phyloP scores from a whole-genome alignment of 2,329 filamentous ascomycete species.

The Drechslerella coelobrocha region DNA sequence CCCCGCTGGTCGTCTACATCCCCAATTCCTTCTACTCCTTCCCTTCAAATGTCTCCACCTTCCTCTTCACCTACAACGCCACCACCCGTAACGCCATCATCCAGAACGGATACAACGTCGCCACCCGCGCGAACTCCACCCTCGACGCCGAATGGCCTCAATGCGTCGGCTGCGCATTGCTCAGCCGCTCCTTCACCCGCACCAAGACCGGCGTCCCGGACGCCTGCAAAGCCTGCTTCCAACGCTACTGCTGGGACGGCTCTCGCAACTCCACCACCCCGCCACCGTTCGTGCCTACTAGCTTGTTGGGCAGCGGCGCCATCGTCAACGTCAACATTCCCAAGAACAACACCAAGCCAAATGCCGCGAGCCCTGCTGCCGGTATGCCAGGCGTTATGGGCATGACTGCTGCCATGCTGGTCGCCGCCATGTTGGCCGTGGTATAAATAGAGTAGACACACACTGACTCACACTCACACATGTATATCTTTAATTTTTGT shows the following conservation, averaged over 20 bases:
- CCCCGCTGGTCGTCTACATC: constrained; percentile 82
- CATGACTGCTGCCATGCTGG: too few species aligned
- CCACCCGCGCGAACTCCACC: constrained; percentile 81
- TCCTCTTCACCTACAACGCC: constrained; percentile 69
- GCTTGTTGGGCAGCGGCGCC: constrained; percentile 25
- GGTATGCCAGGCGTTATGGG: too few species aligned
- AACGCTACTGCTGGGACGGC: constrained; percentile 92
- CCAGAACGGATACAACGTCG: constrained; percentile 82
- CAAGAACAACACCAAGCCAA: background rate
- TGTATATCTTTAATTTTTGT: too few species aligned
- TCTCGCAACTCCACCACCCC: constrained; percentile 61
- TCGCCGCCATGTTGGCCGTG: too few species aligned
- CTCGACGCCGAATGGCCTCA: constrained; percentile 75
- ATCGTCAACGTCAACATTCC: background rate
- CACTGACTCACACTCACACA: too few species aligned
- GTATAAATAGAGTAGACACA: too few species aligned
- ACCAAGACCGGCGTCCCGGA: constrained; percentile 70
- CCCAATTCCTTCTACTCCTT: constrained; percentile 82
- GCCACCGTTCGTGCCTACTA: constrained; percentile 60
- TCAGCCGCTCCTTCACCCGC: constrained; percentile 75
- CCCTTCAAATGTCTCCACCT: constrained; percentile 80
- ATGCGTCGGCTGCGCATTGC: constrained; percentile 86
- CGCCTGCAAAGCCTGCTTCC: constrained; percentile 78
- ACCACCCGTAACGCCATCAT: constrained; percentile 79
- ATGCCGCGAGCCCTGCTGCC: too few species aligned